Evolutionary conservation across 1,284 basidiomycete genomes (phyloP).

Genomic region (Heterobasidion occidentale): DNA sequence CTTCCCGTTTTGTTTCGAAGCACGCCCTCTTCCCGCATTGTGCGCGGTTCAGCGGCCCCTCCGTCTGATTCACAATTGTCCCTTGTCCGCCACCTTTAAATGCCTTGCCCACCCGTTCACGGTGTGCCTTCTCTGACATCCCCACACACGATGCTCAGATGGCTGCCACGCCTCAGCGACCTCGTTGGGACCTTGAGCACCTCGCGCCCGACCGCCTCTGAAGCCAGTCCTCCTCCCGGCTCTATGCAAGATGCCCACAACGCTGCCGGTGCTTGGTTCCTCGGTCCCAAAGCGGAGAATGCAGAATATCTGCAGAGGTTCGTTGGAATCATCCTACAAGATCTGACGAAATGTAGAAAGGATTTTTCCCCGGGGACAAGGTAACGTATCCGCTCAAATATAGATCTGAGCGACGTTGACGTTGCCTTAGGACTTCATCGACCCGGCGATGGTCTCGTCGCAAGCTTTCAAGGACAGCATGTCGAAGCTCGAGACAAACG

Average conservation of each 20-base stretch:
- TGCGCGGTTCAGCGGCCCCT: too few relatives aligned
- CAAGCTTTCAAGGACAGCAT: slow-evolving; percentile 10
- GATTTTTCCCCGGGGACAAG: slow-evolving; percentile 5
- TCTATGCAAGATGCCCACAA: slow-evolving; percentile 4
- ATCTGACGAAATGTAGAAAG: slow-evolving; percentile 6
- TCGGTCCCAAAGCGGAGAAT: slow-evolving; percentile 13
- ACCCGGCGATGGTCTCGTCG: slow-evolving; percentile 4
- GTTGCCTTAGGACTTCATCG: too few relatives aligned
- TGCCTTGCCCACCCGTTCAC: too few relatives aligned
- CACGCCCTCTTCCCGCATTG: too few relatives aligned
- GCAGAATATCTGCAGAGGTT: slow-evolving; percentile 3
- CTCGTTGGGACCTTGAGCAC: background rate
- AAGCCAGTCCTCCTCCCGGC: too few relatives aligned
- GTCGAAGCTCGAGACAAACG: slow-evolving; percentile 9
- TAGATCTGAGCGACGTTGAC: too few relatives aligned
- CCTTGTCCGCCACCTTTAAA: too few relatives aligned
- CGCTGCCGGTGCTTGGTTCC: slow-evolving; percentile 11
- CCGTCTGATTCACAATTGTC: too few relatives aligned
- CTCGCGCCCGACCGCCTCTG: background rate
- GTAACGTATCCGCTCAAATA: background rate
- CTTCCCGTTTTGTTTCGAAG: too few relatives aligned
- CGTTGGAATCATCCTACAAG: slow-evolving; percentile 7
- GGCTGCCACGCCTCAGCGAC: slow-evolving; percentile 3
- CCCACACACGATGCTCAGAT: slow-evolving; percentile 1
- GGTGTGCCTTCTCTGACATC: background rate